Evolutionary conservation across 2,329 filamentous ascomycete species (phyloP), one percentile per base, ranked within the genome.

Genomic region (Cucurbitaria berberidis): DNA sequence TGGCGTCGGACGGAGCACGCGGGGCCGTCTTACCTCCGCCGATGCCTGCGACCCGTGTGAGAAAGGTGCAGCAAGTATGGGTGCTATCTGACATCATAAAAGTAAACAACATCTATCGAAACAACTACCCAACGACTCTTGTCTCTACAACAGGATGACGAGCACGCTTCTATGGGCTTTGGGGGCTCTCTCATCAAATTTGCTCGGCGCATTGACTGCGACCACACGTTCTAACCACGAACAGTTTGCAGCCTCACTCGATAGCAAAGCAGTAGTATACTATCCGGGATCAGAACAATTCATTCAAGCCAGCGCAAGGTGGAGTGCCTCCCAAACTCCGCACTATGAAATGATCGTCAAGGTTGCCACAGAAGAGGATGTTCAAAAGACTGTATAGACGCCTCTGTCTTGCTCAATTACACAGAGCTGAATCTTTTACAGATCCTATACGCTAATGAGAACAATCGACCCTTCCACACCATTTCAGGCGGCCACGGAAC

Each of bases 401-500:
- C 10, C 19, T 13, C 9, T 15, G 6, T 32, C 27, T 24, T 24
- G 7, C 2, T 5, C 18, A 7, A 22, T 11, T n/a, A 6, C 0
- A 2, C 4, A 10, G 30, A 4, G 13, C 43, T 36, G 29, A 57
- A n/a, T 2, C 11, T 5, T 9, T 3, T 2, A 3, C n/a, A 67
- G 64, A 59, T 70, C 7, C 35, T 55, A 1, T 64, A 48, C 49
- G 62, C 60, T 0, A 62, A 72, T 38, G 58, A 62, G 6, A 48
- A 62, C 29, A 45, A 57, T 3, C 66, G 71, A 9, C 65, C 74
- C 0, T 77, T 77, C 35, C 68, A 77, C 8, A 70, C 70, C 1
- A 74, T 73, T 1, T 72, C 70, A 3, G 71, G 69, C 5, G 68
- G 71, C 1, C 76, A 78, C 55, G 73, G 74, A 2, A 67, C 58